Percentiles rank a stretch among this genome's conserved stretches.
These are phyloP conservation scores for Backusella psychrophila DNA, from an alignment of 192 early-diverging fungal genomes.

Conservation along the genomic window DNA sequence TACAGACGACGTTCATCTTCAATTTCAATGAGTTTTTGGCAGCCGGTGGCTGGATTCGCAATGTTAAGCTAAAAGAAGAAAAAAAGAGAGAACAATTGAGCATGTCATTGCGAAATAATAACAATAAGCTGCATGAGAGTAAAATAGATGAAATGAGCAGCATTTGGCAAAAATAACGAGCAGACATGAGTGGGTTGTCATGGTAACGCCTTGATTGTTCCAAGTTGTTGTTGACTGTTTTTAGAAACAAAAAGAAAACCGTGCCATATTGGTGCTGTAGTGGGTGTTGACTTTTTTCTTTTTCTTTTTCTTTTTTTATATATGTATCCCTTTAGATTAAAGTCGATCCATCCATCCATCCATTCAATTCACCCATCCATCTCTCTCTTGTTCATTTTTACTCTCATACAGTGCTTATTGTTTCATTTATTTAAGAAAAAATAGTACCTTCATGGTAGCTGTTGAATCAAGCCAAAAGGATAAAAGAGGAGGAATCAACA, in stretches of 20 bases:
- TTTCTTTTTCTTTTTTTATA: background rate
- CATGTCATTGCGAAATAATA: background rate
- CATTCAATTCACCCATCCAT: conserved; percentile 30
- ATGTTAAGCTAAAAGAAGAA: conserved; percentile 82
- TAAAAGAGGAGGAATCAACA: conserved; percentile 21
- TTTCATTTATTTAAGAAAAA: background rate
- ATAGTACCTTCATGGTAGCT: conserved; percentile 27
- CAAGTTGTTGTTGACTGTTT: background rate
- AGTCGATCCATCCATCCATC: background rate
- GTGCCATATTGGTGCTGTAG: background rate
- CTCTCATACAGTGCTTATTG: background rate
- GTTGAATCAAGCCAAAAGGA: conserved; percentile 14
- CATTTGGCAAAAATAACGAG: background rate
- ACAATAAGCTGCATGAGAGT: conserved; percentile 22
- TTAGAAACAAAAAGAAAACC: background rate
- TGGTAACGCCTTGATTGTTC: background rate
- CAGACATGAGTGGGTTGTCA: background rate
- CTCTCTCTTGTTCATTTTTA: conserved; percentile 6
- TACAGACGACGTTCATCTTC: conserved; percentile 94
- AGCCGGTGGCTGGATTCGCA: conserved; percentile 96
- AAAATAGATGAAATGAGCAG: conserved; percentile 3
- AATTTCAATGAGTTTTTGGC: conserved; percentile 96
- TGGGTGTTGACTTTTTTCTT: background rate
- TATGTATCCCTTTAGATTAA: background rate
- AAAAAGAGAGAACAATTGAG: background rate